These are phyloP conservation scores for Pythium folliculosum DNA, from an alignment of 352 stramenopile species.

Conservation along the genomic window DNA sequence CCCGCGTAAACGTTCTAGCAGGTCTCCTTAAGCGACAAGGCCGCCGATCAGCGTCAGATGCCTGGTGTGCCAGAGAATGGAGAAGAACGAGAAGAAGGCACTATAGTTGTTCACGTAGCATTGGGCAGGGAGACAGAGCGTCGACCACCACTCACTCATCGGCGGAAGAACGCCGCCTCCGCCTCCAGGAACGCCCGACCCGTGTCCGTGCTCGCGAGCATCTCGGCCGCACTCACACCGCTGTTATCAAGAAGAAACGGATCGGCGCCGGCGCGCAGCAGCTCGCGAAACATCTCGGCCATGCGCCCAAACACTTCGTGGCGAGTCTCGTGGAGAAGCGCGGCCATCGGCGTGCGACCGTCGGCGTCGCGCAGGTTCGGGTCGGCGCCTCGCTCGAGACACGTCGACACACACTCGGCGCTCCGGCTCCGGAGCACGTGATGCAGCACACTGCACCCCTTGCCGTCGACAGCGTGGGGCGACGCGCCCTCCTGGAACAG, in stretches of 20 bases:
- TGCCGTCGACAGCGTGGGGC: constrained; percentile 1
- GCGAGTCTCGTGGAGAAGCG: background rate
- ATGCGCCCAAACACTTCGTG: background rate
- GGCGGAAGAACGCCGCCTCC: background rate
- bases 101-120: background rate
- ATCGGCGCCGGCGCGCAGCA: constrained; percentile 6
- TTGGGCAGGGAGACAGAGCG: no score
- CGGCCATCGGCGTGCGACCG: constrained; percentile 11
- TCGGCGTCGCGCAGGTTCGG: constrained; percentile 8
- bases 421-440: background rate
- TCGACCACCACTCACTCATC: background rate
- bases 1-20: no score
- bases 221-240: background rate
- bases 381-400: constrained; percentile 23
- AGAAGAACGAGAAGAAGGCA: no score
- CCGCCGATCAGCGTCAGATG: no score
- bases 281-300: background rate
- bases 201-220: background rate
- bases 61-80: no score
- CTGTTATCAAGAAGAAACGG: background rate
- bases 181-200: background rate
- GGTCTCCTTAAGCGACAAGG: no score
- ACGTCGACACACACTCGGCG: background rate
- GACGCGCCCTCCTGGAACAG: background rate
- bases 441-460: background rate